Conservation (phyloP, 1,284 basidiomycete species). For the Trichosporon coremiiforme region DNA sequence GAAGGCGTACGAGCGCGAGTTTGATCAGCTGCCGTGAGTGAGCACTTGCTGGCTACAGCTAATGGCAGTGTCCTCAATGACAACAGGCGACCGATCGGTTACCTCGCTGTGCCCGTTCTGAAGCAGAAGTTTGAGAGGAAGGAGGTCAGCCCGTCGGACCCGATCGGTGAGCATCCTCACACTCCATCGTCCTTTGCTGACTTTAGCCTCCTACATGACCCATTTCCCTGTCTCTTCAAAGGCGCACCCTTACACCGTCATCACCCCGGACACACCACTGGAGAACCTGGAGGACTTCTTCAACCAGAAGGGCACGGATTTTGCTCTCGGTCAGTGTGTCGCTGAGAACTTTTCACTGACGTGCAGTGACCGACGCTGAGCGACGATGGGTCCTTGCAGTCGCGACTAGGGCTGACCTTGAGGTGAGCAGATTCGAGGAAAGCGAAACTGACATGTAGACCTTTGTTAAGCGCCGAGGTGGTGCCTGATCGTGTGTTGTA, state of each 20-base stretch:
- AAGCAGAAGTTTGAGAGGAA: conserved; percentile 77
- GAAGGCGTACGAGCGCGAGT: conserved; percentile 84
- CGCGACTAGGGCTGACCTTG: conserved; percentile 75
- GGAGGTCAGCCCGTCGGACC: conserved; percentile 62
- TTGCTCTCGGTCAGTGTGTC: conserved; percentile 68
- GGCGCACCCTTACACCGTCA: conserved; percentile 68
- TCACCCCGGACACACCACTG: conserved; percentile 75
- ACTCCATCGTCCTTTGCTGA: conserved; percentile 19
- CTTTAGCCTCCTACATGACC: conserved; percentile 68
- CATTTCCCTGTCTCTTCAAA: conserved; percentile 69
- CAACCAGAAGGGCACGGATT: conserved; percentile 62
- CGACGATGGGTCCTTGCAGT: conserved; percentile 84
- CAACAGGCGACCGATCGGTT: conserved; percentile 73
- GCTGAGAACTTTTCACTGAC: conserved; percentile 16
- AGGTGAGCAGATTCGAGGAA: conserved; percentile 57
- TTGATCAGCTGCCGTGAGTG: conserved; percentile 81
- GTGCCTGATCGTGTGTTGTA: neutral
- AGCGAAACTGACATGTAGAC: conserved; percentile 32
- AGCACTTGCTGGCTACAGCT: neutral
- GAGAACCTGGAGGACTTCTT: conserved; percentile 76
- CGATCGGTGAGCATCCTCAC: conserved; percentile 58
- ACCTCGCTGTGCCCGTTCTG: conserved; percentile 72
- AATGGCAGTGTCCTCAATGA: conserved; percentile 69
- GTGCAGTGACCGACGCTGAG: conserved; percentile 72
- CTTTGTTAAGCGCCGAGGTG: conserved; percentile 45